phyloP scores from a whole-genome alignment of 352 stramenopile species.

The Pythium phragmiticola region DNA sequence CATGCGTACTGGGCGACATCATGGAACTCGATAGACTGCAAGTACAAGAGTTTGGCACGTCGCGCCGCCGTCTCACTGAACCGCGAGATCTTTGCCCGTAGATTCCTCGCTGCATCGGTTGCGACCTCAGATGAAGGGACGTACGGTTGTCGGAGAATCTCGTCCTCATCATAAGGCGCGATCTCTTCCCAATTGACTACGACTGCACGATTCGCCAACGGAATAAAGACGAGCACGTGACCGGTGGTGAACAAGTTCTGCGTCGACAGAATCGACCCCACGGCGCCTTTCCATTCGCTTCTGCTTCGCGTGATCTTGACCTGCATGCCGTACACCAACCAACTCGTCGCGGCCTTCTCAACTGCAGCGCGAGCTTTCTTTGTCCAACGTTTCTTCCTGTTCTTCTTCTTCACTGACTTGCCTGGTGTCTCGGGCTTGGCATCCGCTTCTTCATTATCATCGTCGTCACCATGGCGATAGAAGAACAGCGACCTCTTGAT shows the following conservation, averaged over 20 bases:
- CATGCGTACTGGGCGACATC: slow-evolving; percentile 68
- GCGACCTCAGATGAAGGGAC: slow-evolving; percentile 31
- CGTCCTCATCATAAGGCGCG: slow-evolving; percentile 42
- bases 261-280: slow-evolving; percentile 59
- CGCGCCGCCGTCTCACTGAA: slow-evolving; percentile 35
- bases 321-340: slow-evolving; percentile 49
- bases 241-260: slow-evolving; percentile 62
- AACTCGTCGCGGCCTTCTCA: slow-evolving; percentile 40
- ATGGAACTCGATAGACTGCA: slow-evolving; percentile 68
- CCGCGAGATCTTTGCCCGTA: slow-evolving; percentile 36
- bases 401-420: slow-evolving; percentile 12
- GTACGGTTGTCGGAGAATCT: slow-evolving; percentile 42
- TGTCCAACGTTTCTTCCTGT: slow-evolving; percentile 47
- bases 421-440: neutral
- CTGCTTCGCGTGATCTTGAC: slow-evolving; percentile 46
- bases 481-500: slow-evolving; percentile 58
- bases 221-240: slow-evolving; percentile 60
- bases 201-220: slow-evolving; percentile 46
- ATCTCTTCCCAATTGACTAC: slow-evolving; percentile 63
- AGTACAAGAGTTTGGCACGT: slow-evolving; percentile 50
- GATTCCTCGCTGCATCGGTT: slow-evolving; percentile 37
- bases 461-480: slow-evolving; percentile 24
- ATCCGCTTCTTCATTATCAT: slow-evolving; percentile 10
- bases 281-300: slow-evolving; percentile 38
- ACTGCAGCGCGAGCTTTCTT: slow-evolving; percentile 35